Evolutionary conservation across 179 eudicot genomes (phyloP), one percentile per base, ranked within the genome.

Genomic region (Heliamphora pulchella): DNA sequence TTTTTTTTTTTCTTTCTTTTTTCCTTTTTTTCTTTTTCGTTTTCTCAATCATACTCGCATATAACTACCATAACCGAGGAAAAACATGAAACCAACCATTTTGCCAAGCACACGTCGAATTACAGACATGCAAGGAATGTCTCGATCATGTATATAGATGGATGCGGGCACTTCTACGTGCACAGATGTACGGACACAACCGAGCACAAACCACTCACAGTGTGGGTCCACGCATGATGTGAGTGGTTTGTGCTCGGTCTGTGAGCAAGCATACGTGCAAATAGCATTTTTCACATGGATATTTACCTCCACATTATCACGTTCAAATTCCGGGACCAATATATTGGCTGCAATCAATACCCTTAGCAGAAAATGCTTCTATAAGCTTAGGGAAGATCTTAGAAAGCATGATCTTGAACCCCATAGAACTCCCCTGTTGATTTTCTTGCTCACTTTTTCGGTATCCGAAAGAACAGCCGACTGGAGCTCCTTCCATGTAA

Each of bases 391-490:
- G 97, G 59, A 85, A 82, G 77, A 96, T 90, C 89, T 96, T 96
- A 8, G 88, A 89, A 5, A 96, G 92, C 97, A 96, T 92, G 46
- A 96, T 96, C 88, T 94, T 96, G 91, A 94, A 96, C 18, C 99
- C 99, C 0, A 80, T 87, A 68, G 98, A 95, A 79, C 85, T 94
- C 78, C 91, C 90, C 80, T 77, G 87, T 79, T 51, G 81, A 17
- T 48, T 76, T 80, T 86, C 84, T 39, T 55, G 41, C 39, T 74
- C 80, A 4, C 18, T 5, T 4, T 78, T 80, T 39, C 59, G 55
- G 62, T 48, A 31, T 41, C 80, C 84, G 69, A 82, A 84, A 62
- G 86, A 71, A 75, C 75, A 81, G 69, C 94, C 94, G 57, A 93
- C 82, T 0, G 93, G 91, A 77, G 87, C 85, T 47, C 94, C 97